Base-by-base conservation (phyloP, 495 filamentous ascomycete species). In the Penicillium parvum region DNA sequence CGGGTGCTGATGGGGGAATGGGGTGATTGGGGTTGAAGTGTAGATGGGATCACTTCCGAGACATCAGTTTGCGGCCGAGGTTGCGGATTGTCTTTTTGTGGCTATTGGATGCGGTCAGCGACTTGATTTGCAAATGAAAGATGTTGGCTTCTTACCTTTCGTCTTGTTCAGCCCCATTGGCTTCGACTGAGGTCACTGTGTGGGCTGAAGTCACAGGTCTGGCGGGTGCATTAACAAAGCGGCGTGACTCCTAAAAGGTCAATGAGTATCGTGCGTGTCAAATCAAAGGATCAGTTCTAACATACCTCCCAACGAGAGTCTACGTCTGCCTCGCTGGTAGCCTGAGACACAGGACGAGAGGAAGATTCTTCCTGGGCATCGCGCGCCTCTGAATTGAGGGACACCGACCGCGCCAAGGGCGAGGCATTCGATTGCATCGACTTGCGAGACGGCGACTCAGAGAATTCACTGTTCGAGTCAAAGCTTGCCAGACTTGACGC, bases 271-370 rank as follows among this genome's bases (percentile, higher is more conserved):
- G 12, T 4, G 17, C 29, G 4, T 1, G 32, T 11, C 16, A 15
- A 19, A 11, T 19, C 5, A 27, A 19, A 21, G 10, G 16, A 12
- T 16, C 1, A 12, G 27, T 17, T 14, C 5, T 20, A n/a, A 57
- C 61, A 20, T 45, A 64, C 63, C 60, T 69, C 65, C 65, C 63
- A 66, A n/a, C 64, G 64, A 53, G 66, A 63, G 51, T 69, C 64
- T 16, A 68, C 60, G 37, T 72, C 68, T 3, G 64, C 66, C 33
- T 69, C 68, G 55, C 52, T 63, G 6, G 55, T 55, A 41, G 66
- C 66, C 7, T 58, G 64, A 23, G 63, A 59, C 33, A 69, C 66
- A 8, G 50, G 43, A 1, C 61, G 37, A 2, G 58, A 22, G 7
- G 45, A 42, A 30, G 56, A 58, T 3, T 52, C 44, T 5, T 61